A percentile compares a stretch with the other conserved stretches of the same genome.
Conservation (phyloP, 768 basidiomycete genomes). For the Suillus alpinus region DNA sequence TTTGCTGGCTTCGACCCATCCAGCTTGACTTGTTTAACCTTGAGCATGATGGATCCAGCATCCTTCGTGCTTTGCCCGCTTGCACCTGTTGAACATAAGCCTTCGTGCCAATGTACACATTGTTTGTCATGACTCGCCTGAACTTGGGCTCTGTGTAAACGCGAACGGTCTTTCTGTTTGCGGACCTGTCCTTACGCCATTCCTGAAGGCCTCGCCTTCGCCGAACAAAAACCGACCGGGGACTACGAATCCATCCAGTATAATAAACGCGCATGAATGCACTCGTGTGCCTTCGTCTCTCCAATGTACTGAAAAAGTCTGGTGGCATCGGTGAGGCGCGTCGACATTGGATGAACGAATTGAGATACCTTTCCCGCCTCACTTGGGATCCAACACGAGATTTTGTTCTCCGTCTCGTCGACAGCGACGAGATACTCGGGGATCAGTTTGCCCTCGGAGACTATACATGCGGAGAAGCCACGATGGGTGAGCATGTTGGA, state of each 20-base stretch:
- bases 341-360: constrained; percentile 9
- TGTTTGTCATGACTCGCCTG: constrained; percentile 30
- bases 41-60: constrained; percentile 51
- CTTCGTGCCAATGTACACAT: not conserved
- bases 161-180: constrained; percentile 58
- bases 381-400: constrained; percentile 71
- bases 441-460: constrained; percentile 45
- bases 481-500: constrained; percentile 49
- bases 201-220: constrained; percentile 49
- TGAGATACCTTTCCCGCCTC: constrained; percentile 49
- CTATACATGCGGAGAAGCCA: constrained; percentile 71
- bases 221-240: constrained; percentile 65
- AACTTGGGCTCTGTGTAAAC: constrained; percentile 43
- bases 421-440: constrained; percentile 56
- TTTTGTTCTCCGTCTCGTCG: constrained; percentile 40
- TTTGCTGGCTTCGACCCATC: constrained; percentile 39
- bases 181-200: constrained; percentile 49
- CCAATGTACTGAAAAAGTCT: constrained; percentile 67
- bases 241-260: constrained; percentile 60
- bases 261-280: constrained; percentile 58
- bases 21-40: constrained; percentile 39
- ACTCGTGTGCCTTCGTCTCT: constrained; percentile 52
- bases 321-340: constrained; percentile 3
- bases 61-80: constrained; percentile 31
- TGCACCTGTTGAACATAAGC: constrained; percentile 5